Evolutionary conservation across 768 basidiomycete genomes (phyloP), one percentile per base, ranked within the genome.

Genomic region (Phlegmacium glaucopus): DNA sequence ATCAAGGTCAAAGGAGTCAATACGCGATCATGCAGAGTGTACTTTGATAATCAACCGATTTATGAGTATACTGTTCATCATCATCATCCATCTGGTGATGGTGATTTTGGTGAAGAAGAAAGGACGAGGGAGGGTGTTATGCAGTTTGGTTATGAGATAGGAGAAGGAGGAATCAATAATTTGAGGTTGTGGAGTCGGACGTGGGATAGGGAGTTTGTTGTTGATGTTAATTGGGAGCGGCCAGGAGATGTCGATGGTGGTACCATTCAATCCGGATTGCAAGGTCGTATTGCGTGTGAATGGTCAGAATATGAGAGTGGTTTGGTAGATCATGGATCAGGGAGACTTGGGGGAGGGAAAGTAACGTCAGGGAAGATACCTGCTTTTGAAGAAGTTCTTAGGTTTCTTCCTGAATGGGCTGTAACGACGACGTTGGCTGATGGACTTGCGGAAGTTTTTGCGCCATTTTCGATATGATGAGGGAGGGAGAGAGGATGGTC

Each of bases 341-440:
- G 22, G 28, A 9, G 39, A n/a, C n/a, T n/a, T n/a, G n/a, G 40
- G 16, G 60, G 54, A n/a, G 73, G 65, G 17, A 37, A 7, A n/a
- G 46, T 2, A 22, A 3, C 22, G 5, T 22, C 22, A 54, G 50
- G 22, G n/a, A 74, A 69, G 63, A 84, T 87, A 17, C 85, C 85
- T 4, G 84, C 85, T 4, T 69, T 78, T 43, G 83, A 86, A 57
- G 85, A 88, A 58, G 72, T 77, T n/a, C 56, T 85, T 9, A 57
- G 59, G 11, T 84, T 82, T 59, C 61, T 85, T 47, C 86, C 85
- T 25, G 64, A 72, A 43, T 88, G 86, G 85, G 80, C 74, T 13
- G 69, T 71, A 25, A 76, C 76, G 42, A 75, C 76, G 6, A 85
- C 83, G 65, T 51, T 61, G 46, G 63, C 66, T 3, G 73, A 77